Conservation (phyloP, 306 rosid genomes). For the Hippophae gyantsensis region DNA sequence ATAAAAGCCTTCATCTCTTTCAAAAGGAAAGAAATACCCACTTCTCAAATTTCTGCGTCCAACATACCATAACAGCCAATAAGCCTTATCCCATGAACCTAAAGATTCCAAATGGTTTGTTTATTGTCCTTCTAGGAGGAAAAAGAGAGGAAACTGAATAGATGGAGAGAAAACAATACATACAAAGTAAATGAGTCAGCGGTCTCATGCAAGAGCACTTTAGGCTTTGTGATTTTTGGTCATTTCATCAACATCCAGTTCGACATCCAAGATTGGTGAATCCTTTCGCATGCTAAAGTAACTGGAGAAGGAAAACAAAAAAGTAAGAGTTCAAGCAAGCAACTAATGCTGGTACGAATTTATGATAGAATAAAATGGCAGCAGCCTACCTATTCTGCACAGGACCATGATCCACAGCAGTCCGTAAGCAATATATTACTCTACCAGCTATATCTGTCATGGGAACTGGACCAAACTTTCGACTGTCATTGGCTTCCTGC, state of each 20-base stretch:
- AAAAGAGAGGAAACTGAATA: constrained; percentile 9
- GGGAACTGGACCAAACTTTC: constrained; percentile 81
- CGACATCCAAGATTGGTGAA: constrained; percentile 64
- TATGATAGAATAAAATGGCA: constrained; percentile 6
- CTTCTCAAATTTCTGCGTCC: too few relatives aligned
- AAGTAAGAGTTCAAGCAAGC: background rate
- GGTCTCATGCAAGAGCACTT: constrained; percentile 20
- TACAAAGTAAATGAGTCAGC: constrained; percentile 31
- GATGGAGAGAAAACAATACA: constrained; percentile 16
- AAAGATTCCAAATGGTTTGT: constrained; percentile 27
- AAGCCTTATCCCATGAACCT: constrained; percentile 7
- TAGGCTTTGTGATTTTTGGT: constrained; percentile 62
- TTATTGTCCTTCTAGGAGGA: constrained; percentile 17
- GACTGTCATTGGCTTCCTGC: constrained; percentile 92
- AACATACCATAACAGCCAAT: too few relatives aligned
- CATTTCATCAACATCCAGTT: constrained; percentile 86
- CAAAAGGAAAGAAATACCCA: too few relatives aligned
- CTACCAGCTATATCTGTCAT: constrained; percentile 82
- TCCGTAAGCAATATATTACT: constrained; percentile 76
- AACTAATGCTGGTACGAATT: constrained; percentile 4
- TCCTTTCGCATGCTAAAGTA: constrained; percentile 54
- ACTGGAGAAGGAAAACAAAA: constrained; percentile 30
- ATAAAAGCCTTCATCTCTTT: too few relatives aligned
- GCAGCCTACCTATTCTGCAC: constrained; percentile 69
- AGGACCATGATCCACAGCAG: constrained; percentile 93